phyloP scores from a whole-genome alignment of 169 alveolate genomes.

The Besnoitia besnoiti region DNA sequence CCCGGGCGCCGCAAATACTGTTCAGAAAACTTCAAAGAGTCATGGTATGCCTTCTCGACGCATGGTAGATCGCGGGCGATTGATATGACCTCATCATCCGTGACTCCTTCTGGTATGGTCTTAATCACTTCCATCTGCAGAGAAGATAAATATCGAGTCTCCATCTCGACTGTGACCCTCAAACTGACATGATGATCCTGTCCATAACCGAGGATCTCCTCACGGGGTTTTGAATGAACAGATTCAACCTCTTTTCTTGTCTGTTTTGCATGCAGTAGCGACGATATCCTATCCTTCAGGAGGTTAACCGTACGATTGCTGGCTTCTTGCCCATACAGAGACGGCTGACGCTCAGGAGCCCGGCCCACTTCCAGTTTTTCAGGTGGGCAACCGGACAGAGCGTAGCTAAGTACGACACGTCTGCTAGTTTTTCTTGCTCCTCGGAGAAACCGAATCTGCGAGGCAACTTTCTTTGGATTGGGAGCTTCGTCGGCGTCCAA shows the following conservation, averaged over 20 bases:
- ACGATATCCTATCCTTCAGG: background rate
- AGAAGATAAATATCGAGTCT: constrained; percentile 45
- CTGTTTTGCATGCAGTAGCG: constrained; percentile 32
- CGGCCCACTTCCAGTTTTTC: constrained; percentile 12
- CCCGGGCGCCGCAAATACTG: background rate
- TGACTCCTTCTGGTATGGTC: constrained; percentile 37
- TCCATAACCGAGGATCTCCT: background rate
- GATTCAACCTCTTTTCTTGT: constrained; percentile 16
- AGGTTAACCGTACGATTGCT: background rate
- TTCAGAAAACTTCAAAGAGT: constrained; percentile 25
- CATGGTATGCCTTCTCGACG: constrained; percentile 41
- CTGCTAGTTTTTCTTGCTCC: background rate
- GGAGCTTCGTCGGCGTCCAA: background rate
- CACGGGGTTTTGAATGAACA: background rate
- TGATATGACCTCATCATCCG: constrained; percentile 23
- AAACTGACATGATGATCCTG: background rate
- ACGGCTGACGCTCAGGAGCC: background rate
- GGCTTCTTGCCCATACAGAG: constrained; percentile 52
- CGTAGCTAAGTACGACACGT: constrained; percentile 37
- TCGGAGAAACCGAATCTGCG: background rate
- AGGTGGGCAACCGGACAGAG: background rate
- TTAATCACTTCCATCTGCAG: constrained; percentile 50
- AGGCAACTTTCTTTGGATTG: background rate
- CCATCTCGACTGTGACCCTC: constrained; percentile 31
- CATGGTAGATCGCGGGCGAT: constrained; percentile 32